phyloP scores from a whole-genome alignment of 148 eudicot species.

The Nepenthes gracilis region DNA sequence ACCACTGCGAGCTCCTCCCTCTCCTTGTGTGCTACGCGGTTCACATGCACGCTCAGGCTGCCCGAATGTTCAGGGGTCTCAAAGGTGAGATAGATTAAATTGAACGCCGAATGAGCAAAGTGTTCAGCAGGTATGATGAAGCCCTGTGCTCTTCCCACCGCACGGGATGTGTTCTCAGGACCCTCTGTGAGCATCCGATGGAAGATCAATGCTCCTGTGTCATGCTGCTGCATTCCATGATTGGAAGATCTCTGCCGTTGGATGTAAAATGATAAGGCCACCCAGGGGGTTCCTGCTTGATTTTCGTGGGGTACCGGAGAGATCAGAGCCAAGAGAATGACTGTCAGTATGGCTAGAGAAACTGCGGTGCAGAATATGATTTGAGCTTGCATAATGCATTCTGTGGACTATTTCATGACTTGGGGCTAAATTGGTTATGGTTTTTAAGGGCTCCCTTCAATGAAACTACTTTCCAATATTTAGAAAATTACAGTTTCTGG shows the following conservation, averaged over 20 bases:
- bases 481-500: conserved; percentile 11
- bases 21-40: conserved; percentile 18
- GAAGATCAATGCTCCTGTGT: conserved; percentile 37
- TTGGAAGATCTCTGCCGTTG: conserved; percentile 30
- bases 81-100: conserved; percentile 58
- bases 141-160: conserved; percentile 68
- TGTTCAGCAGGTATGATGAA: conserved; percentile 58
- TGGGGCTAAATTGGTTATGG: not conserved
- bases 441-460: conserved; percentile 6
- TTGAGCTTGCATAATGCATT: conserved; percentile 36
- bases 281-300: conserved; percentile 11
- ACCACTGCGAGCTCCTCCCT: conserved; percentile 44
- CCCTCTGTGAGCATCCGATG: conserved; percentile 54
- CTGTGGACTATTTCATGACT: not conserved
- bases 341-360: conserved; percentile 36
- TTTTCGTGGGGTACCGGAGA: conserved; percentile 42
- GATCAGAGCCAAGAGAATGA: conserved; percentile 45
- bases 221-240: conserved; percentile 1
- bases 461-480: not conserved
- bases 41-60: conserved; percentile 56
- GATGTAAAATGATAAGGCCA: conserved; percentile 57
- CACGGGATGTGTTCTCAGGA: conserved; percentile 45
- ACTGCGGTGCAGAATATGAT: conserved; percentile 52
- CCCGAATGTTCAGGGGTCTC: conserved; percentile 42
- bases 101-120: conserved; percentile 57